phyloP scores from a whole-genome alignment of 169 alveolate species.

The Cryptosporidium parvum region DNA sequence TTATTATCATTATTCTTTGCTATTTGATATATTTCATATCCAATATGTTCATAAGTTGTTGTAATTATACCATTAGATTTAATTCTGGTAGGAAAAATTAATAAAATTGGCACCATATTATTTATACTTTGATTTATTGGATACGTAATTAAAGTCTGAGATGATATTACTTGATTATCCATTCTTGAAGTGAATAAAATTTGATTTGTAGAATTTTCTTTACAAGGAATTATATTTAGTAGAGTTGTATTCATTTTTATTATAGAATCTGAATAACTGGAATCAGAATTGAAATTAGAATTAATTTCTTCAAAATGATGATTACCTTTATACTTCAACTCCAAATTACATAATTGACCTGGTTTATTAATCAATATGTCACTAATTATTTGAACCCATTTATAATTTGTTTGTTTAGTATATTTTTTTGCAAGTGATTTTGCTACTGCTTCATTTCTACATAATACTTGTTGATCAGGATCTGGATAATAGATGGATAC shows the following conservation, averaged over 20 bases:
- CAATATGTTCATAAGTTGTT: neutral
- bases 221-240: neutral
- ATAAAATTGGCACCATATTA: constrained; percentile 26
- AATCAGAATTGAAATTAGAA: neutral
- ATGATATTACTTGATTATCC: neutral
- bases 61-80: neutral
- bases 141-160: constrained; percentile 58
- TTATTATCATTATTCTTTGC: neutral
- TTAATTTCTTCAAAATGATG: neutral
- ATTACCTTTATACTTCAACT: neutral
- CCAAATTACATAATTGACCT: constrained; percentile 49
- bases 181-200: constrained; percentile 31
- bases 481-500: constrained; percentile 80
- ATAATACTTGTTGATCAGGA: constrained; percentile 69
- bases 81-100: constrained; percentile 37
- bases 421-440: constrained; percentile 27
- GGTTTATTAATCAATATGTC: constrained; percentile 54
- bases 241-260: neutral
- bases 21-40: neutral
- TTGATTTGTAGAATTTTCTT: neutral
- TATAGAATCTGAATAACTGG: neutral
- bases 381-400: constrained; percentile 50
- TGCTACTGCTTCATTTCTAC: constrained; percentile 39
- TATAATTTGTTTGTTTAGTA: constrained; percentile 11
- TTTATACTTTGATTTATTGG: constrained; percentile 23